These are phyloP conservation scores for Eurotiales sp. DNA, from an alignment of 2,329 filamentous ascomycete species.

Conservation along the genomic window DNA sequence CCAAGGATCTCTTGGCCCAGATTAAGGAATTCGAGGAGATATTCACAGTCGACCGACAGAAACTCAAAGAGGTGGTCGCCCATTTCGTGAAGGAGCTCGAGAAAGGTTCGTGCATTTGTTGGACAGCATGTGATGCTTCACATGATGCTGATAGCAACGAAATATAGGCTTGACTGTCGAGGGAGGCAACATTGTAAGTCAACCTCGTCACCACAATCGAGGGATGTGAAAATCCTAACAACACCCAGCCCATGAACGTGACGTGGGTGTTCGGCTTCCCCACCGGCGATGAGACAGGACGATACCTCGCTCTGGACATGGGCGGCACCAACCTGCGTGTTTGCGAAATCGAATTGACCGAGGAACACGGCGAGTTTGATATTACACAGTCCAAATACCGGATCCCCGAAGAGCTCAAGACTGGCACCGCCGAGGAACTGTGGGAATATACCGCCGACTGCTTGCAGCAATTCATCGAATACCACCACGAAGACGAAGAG, in stretches of 20 bases:
- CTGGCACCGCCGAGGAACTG: slow-evolving; percentile 74
- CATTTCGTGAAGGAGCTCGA: slow-evolving; percentile 86
- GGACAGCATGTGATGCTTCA: not conserved
- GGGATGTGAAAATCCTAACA: slow-evolving; percentile 15
- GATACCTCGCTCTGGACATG: slow-evolving; percentile 88
- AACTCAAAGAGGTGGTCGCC: slow-evolving; percentile 83
- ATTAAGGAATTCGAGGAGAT: slow-evolving; percentile 79
- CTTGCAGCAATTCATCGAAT: slow-evolving; percentile 82
- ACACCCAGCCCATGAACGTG: slow-evolving; percentile 83
- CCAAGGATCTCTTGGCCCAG: slow-evolving; percentile 75
- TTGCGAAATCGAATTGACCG: slow-evolving; percentile 84
- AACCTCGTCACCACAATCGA: slow-evolving; percentile 8
- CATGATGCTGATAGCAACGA: slow-evolving; percentile 6
- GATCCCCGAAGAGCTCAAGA: slow-evolving; percentile 90
- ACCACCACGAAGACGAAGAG: slow-evolving; percentile 68
- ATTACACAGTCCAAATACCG: slow-evolving; percentile 96
- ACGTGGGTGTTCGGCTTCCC: slow-evolving; percentile 94
- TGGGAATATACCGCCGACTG: slow-evolving; percentile 96
- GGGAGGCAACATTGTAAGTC: slow-evolving; percentile 84
- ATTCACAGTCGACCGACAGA: slow-evolving; percentile 73
- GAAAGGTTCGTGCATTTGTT: slow-evolving; percentile 59
- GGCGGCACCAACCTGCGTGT: slow-evolving; percentile 94
- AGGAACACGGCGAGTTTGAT: slow-evolving; percentile 84
- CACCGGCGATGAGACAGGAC: slow-evolving; percentile 80
- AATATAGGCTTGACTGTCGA: slow-evolving; percentile 70